Evolutionary conservation across 129 eudicot genomes (phyloP).

Genomic region (Flaveria brownii): DNA sequence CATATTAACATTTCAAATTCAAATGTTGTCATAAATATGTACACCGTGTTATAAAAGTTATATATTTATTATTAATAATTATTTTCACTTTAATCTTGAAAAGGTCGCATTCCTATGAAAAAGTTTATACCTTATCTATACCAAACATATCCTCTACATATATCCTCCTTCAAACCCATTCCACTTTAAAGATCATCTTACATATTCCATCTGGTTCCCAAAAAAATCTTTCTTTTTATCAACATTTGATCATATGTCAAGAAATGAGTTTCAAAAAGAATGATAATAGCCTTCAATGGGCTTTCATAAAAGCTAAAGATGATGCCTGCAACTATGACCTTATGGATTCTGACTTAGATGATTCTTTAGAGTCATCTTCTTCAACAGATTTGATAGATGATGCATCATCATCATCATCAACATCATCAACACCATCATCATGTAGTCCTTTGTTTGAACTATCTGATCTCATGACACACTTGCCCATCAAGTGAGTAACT

Average conservation of each 20-base stretch:
- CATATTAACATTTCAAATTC: neutral
- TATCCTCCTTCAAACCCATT: conserved; percentile 33
- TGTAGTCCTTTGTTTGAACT: conserved; percentile 60
- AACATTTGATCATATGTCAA: conserved; percentile 31
- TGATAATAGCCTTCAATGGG: conserved; percentile 35
- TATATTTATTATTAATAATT: neutral
- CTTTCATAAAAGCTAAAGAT: conserved; percentile 40
- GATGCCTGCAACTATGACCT: conserved; percentile 27
- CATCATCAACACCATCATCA: conserved; percentile 32
- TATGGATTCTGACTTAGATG: conserved; percentile 33
- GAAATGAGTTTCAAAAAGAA: conserved; percentile 21
- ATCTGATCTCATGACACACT: conserved; percentile 74
- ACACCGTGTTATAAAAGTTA: conserved; percentile 7
- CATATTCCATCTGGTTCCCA: neutral
- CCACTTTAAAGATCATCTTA: conserved; percentile 23
- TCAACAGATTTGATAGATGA: conserved; percentile 50
- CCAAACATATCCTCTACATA: conserved; percentile 31
- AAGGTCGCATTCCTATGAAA: conserved; percentile 18
- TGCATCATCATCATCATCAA: conserved; percentile 40
- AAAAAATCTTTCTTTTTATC: conserved; percentile 6
- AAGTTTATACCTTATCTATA: conserved; percentile 38
- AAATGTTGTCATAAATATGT: neutral
- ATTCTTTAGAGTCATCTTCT: conserved; percentile 35
- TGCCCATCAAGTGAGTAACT: conserved; percentile 78
- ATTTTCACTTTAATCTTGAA: conserved; percentile 21